These are phyloP conservation scores for Proliferodiscus dingleyae DNA, from an alignment of 2,329 filamentous ascomycete genomes.

Conservation along the genomic window DNA sequence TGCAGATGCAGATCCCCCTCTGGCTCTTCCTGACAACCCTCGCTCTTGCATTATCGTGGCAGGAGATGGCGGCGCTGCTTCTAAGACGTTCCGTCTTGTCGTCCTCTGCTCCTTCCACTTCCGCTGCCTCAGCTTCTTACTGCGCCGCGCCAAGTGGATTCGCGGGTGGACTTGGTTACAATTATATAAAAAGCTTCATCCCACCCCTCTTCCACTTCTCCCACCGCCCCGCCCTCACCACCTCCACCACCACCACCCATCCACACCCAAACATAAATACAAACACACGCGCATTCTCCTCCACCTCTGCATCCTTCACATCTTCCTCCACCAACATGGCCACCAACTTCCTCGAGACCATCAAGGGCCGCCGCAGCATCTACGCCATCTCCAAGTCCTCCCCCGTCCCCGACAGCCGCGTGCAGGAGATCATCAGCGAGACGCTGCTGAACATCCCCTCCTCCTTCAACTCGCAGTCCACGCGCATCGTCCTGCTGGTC, in stretches of 20 bases:
- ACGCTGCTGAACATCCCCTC: conserved; percentile 67
- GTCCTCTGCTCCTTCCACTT: too few species aligned
- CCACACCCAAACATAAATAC: not conserved
- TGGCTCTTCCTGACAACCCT: conserved; percentile 10
- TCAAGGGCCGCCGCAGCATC: conserved; percentile 64
- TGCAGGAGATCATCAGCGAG: conserved; percentile 61
- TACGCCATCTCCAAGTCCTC: conserved; percentile 65
- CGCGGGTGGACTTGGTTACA: too few species aligned
- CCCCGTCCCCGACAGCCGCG: conserved; percentile 49
- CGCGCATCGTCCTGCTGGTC: conserved; percentile 72
- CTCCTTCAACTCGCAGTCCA: conserved; percentile 85
- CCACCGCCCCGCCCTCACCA: not conserved
- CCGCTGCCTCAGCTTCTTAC: too few species aligned
- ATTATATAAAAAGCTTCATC: conserved; percentile 4
- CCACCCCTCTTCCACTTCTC: not conserved
- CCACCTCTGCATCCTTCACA: too few species aligned
- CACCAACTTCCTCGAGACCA: conserved; percentile 50
- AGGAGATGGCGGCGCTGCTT: conserved; percentile 14
- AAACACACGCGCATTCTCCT: too few species aligned
- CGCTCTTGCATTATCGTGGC: conserved; percentile 8
- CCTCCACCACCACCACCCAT: not conserved
- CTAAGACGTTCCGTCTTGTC: not conserved
- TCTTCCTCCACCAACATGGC: conserved; percentile 42
- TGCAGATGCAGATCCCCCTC: conserved; percentile 18
- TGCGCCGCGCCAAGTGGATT: too few species aligned